Conservation (phyloP, 2,329 filamentous ascomycete genomes). For the Teratosphaeria gauchensis region DNA sequence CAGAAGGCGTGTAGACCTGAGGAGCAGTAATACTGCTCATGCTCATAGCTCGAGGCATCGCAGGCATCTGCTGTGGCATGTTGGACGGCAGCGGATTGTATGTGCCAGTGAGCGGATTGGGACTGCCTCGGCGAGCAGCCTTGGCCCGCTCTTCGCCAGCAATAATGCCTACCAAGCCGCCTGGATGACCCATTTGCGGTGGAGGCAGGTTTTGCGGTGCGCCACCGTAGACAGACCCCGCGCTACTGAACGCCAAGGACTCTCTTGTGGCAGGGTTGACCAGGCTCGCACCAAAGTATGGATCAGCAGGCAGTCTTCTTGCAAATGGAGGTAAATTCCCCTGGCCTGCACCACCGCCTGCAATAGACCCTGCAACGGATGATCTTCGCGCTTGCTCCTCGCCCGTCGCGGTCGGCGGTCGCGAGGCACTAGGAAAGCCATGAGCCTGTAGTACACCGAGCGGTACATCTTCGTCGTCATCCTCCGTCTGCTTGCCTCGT, state of each 20-base stretch:
- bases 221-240: constrained; percentile 29
- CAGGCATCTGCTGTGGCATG: constrained; percentile 17
- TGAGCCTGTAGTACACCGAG: constrained; percentile 80
- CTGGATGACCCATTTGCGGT: constrained; percentile 46
- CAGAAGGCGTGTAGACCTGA: constrained; percentile 16
- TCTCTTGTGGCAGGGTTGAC: constrained; percentile 65
- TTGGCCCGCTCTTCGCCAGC: constrained; percentile 71
- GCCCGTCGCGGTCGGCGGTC: constrained; percentile 59
- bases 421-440: constrained; percentile 71
- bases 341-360: constrained; percentile 31
- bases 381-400: constrained; percentile 42
- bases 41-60: constrained; percentile 24
- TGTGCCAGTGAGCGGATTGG: constrained; percentile 41
- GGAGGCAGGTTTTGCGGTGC: constrained; percentile 4
- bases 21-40: constrained; percentile 23
- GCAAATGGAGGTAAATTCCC: constrained; percentile 70
- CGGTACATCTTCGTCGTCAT: constrained; percentile 83
- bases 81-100: constrained; percentile 22
- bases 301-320: constrained; percentile 70
- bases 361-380: constrained; percentile 43
- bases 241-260: constrained; percentile 54
- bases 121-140: constrained; percentile 69
- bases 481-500: constrained; percentile 37
- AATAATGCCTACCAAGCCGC: constrained; percentile 80
- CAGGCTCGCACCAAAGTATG: constrained; percentile 70